Evolutionary conservation across 495 filamentous ascomycete genomes (phyloP), one percentile per base, ranked within the genome.

Genomic region (Acidiella bohemica): DNA sequence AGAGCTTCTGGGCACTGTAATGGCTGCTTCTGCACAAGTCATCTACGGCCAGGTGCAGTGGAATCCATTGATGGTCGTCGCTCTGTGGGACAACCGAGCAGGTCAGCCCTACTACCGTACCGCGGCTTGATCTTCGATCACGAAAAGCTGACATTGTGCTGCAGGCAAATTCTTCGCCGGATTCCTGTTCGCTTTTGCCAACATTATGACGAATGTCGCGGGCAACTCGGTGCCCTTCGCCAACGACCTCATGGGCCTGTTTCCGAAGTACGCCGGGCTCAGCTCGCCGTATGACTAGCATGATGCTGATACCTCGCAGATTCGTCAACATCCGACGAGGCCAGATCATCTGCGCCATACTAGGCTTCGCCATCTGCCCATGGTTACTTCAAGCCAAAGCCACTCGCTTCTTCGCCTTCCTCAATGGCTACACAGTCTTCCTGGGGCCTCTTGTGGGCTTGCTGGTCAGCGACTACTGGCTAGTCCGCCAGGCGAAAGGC

Each of bases 381-480:
- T 79, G 73, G 74, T 74, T 73, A 44, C 76, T 79, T 27, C 56
- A 76, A 20, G 67, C 60, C 23, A 71, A 65, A 12, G 73, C 74
- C 10, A 46, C 54, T 9, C 69, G 62, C 2, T 71, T 78, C 53
- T 65, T 78, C 7, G 66, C 66, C 28, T 80, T 80, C 54, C 67
- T 80, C 58, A 53, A 53, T 9, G 64, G 62, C 13, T 69, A 68
- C 43, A 50, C 63, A 11, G 69, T 82, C 22, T 82, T 84, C 59
- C 65, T 84, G 2, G 78, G 71, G 0, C 78, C 79, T 0, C 72
- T 84, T 33, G 73, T 71, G 8, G 72, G 71, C 10, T 76, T 82
- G 42, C 70, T 84, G 59, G 56, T 72, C 0, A 66, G 66, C 21
- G 80, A 84, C 49, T 82, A 70, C 56, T 83, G 73, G 73, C 49